A percentile compares a stretch with the other conserved stretches of the same genome.
Conservation (phyloP, 1,284 basidiomycete genomes). For the Ganoderma meredithae region DNA sequence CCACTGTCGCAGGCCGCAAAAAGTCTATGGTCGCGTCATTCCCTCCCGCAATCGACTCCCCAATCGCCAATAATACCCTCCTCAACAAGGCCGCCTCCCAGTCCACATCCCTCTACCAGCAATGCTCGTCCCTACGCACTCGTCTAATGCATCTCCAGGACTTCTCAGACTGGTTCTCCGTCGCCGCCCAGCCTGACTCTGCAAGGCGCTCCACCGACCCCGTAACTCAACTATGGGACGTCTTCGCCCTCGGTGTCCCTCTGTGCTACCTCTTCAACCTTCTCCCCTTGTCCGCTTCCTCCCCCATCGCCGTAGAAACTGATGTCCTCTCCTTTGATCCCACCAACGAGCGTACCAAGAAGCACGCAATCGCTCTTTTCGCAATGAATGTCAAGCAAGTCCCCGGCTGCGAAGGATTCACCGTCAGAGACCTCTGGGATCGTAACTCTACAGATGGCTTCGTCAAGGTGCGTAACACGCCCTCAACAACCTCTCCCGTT, state of each 20-base stretch:
- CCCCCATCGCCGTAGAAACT: slow-evolving; percentile 75
- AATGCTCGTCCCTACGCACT: slow-evolving; percentile 79
- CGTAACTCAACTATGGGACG: slow-evolving; percentile 94
- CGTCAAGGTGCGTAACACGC: slow-evolving; percentile 77
- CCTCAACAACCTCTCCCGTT: neutral
- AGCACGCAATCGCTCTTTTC: slow-evolving; percentile 81
- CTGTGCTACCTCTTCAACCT: slow-evolving; percentile 97
- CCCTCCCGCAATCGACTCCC: slow-evolving; percentile 74
- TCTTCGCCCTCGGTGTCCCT: slow-evolving; percentile 91
- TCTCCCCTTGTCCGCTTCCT: slow-evolving; percentile 67
- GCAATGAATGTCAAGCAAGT: slow-evolving; percentile 77
- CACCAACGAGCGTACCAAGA: slow-evolving; percentile 80
- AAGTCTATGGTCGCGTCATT: slow-evolving; percentile 77
- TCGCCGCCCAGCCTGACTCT: slow-evolving; percentile 59
- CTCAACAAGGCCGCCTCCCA: slow-evolving; percentile 87
- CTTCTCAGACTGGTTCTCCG: slow-evolving; percentile 74
- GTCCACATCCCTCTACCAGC: slow-evolving; percentile 87
- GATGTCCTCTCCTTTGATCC: slow-evolving; percentile 69
- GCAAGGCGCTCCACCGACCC: slow-evolving; percentile 81
- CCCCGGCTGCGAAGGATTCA: slow-evolving; percentile 75
- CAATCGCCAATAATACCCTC: slow-evolving; percentile 79
- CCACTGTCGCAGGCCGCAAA: slow-evolving; percentile 79
- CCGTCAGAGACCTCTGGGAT: slow-evolving; percentile 89
- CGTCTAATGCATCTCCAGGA: slow-evolving; percentile 78
- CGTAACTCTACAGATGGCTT: slow-evolving; percentile 93